Percentiles rank a stretch among this genome's conserved stretches.
phyloP scores from a whole-genome alignment of 1,284 basidiomycete species.

The Boletellus sp. region DNA sequence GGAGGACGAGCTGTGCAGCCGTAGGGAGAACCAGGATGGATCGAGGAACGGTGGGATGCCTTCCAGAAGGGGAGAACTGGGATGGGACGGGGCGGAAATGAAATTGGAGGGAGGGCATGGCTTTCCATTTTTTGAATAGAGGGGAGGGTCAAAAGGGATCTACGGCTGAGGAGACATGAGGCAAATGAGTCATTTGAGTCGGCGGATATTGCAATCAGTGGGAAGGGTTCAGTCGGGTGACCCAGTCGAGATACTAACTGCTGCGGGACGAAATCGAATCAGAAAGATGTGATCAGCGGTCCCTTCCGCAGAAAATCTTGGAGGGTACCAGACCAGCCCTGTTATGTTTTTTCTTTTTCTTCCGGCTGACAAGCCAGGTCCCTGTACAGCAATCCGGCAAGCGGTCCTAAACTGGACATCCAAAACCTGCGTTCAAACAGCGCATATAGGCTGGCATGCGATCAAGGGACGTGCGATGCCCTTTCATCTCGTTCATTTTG shows the following conservation, averaged over 20 bases:
- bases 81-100: slow-evolving; percentile 29
- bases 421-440: slow-evolving; percentile 28
- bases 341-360: too few species aligned
- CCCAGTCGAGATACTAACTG: too few species aligned
- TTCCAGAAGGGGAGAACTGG: slow-evolving; percentile 21
- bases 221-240: background rate
- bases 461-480: slow-evolving; percentile 33
- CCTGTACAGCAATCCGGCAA: background rate
- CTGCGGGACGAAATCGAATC: too few species aligned
- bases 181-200: slow-evolving; percentile 8
- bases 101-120: slow-evolving; percentile 11
- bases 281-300: too few species aligned
- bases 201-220: slow-evolving; percentile 12
- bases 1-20: slow-evolving; percentile 13
- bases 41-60: slow-evolving; percentile 15
- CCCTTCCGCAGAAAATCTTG: too few species aligned
- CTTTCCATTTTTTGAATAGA: slow-evolving; percentile 20
- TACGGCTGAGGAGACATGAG: slow-evolving; percentile 17
- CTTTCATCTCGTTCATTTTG: slow-evolving; percentile 29
- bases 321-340: too few species aligned
- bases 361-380: too few species aligned
- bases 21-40: slow-evolving; percentile 29
- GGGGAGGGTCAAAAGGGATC: slow-evolving; percentile 9
- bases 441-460: slow-evolving; percentile 21
- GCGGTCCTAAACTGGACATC: background rate